Percentiles rank a stretch among this genome's conserved stretches.
Conservation (phyloP, 345 rosid species). For the Melaleuca alternifolia region DNA sequence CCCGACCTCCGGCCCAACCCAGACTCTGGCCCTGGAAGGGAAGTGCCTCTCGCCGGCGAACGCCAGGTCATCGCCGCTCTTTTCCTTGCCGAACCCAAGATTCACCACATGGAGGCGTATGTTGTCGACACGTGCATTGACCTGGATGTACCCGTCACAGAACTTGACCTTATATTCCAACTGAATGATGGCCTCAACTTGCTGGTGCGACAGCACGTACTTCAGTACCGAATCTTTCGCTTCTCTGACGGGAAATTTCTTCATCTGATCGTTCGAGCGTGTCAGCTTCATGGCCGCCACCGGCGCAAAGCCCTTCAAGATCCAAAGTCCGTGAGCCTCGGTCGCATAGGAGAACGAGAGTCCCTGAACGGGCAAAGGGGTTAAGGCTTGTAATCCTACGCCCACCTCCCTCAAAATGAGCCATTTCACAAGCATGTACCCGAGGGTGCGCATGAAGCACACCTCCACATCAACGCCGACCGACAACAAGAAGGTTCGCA, state of each 20-base stretch:
- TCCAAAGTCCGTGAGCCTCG: conserved; percentile 82
- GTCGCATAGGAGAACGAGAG: conserved; percentile 50
- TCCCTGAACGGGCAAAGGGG: conserved; percentile 16
- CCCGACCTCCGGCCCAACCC: conserved; percentile 85
- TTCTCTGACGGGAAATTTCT: conserved; percentile 26
- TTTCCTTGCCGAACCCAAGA: conserved; percentile 36
- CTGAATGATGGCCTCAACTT: conserved; percentile 62
- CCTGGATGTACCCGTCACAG: conserved; percentile 50
- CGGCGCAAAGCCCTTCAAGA: conserved; percentile 58
- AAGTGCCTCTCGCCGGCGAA: conserved; percentile 44
- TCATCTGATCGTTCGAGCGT: conserved; percentile 13
- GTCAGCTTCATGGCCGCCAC: conserved; percentile 44
- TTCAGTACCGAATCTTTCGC: conserved; percentile 58
- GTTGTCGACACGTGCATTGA: conserved; percentile 55
- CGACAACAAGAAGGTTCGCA: conserved; percentile 48
- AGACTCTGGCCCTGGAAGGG: conserved; percentile 50
- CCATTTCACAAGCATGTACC: conserved; percentile 80
- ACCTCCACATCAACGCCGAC: conserved; percentile 66
- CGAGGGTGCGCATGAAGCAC: conserved; percentile 60
- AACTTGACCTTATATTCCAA: conserved; percentile 53
- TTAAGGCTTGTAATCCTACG: conserved; percentile 36
- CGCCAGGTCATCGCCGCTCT: conserved; percentile 13
- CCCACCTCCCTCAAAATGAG: conserved; percentile 55
- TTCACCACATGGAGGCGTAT: conserved; percentile 64
- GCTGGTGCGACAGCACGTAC: conserved; percentile 78